Evolutionary conservation across 2,329 filamentous ascomycete species (phyloP).

Genomic region (Geosmithia flava): DNA sequence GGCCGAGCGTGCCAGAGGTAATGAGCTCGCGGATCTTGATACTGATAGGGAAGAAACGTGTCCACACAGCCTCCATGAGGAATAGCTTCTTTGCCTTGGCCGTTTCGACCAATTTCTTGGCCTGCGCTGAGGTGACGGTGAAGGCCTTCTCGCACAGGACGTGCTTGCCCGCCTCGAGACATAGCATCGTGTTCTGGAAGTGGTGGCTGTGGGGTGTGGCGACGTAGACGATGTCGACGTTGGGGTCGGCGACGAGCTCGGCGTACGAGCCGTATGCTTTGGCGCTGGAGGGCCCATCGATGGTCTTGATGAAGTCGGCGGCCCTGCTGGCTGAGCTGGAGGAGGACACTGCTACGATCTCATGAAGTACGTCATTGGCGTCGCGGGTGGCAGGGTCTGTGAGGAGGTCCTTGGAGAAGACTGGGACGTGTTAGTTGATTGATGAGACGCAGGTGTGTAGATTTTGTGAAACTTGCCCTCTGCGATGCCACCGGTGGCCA

Average conservation of each 20-base stretch:
- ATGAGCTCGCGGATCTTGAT: constrained; percentile 60
- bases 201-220: constrained; percentile 88
- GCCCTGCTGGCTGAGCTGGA: constrained; percentile 61
- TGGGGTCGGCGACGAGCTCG: constrained; percentile 64
- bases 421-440: too few relatives aligned
- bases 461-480: constrained; percentile 41
- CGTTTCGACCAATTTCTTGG: constrained; percentile 57
- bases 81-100: constrained; percentile 63
- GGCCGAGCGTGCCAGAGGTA: constrained; percentile 39
- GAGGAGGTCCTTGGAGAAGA: constrained; percentile 68
- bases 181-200: constrained; percentile 83
- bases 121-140: constrained; percentile 70
- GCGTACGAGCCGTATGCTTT: constrained; percentile 71
- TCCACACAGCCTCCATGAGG: constrained; percentile 86
- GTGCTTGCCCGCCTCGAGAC: constrained; percentile 70
- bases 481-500: constrained; percentile 48
- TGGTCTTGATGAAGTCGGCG: constrained; percentile 57
- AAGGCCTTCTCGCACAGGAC: constrained; percentile 88
- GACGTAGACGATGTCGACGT: constrained; percentile 79
- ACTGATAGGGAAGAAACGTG: constrained; percentile 75
- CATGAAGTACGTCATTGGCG: constrained; percentile 62
- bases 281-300: constrained; percentile 54
- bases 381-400: constrained; percentile 59
- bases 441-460: too few relatives aligned
- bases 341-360: constrained; percentile 68